A percentile compares a stretch with the other conserved stretches of the same genome.
phyloP scores from a whole-genome alignment of 106 monocot genomes.

The Vanilla planifolia region DNA sequence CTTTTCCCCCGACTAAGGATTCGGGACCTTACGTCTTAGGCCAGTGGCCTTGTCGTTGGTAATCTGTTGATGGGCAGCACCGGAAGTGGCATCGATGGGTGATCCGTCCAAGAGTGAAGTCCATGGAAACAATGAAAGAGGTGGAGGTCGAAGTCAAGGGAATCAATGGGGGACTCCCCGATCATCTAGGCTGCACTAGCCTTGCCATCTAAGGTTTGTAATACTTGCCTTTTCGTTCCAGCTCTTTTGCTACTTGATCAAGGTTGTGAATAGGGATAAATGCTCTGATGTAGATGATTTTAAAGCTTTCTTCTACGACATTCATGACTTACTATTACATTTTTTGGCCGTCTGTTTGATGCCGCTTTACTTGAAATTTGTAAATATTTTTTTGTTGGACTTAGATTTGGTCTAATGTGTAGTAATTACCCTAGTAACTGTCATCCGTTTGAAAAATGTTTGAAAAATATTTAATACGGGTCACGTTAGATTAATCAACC shows the following conservation, averaged over 20 bases:
- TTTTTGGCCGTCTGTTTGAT: background rate
- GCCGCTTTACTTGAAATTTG: too few relatives aligned
- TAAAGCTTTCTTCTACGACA: too few relatives aligned
- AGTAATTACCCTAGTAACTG: too few relatives aligned
- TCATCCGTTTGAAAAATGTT: too few relatives aligned
- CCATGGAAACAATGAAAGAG: constrained; percentile 67
- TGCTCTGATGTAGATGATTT: constrained; percentile 1
- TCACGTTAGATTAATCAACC: too few relatives aligned
- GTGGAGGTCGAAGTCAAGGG: constrained; percentile 12
- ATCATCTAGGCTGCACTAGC: constrained; percentile 17
- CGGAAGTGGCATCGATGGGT: constrained; percentile 6
- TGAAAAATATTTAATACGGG: too few relatives aligned
- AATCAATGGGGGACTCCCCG: background rate
- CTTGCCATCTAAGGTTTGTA: constrained; percentile 41
- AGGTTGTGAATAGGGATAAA: background rate
- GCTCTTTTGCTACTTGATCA: background rate
- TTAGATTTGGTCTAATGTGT: too few relatives aligned
- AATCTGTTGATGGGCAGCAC: constrained; percentile 10
- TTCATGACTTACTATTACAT: background rate
- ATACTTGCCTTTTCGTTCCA: background rate
- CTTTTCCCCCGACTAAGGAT: too few relatives aligned
- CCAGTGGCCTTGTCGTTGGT: too few relatives aligned
- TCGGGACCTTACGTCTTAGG: too few relatives aligned
- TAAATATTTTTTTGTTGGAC: too few relatives aligned
- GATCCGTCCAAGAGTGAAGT: constrained; percentile 13